Evolutionary conservation across 2,329 filamentous ascomycete genomes (phyloP).

Genomic region (Chaetomium strumarium): DNA sequence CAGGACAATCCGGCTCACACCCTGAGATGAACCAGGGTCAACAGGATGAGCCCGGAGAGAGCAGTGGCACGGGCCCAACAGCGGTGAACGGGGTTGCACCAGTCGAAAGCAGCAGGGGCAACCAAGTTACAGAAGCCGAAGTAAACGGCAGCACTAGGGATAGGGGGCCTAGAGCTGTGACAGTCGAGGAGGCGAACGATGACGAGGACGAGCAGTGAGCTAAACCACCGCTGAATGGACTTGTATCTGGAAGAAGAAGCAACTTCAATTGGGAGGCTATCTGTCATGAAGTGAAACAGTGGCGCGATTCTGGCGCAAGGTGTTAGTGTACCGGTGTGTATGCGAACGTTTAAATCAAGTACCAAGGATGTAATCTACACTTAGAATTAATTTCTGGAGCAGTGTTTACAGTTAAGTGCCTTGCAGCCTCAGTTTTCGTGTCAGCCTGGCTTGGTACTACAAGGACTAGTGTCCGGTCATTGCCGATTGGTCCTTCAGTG

Average conservation of each 20-base stretch:
- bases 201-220: constrained; percentile 27
- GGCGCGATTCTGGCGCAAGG: background rate
- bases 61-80: background rate
- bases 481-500: too few relatives aligned
- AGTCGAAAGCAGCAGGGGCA: constrained; percentile 8
- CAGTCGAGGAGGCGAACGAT: constrained; percentile 41
- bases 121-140: constrained; percentile 17
- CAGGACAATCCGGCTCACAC: constrained; percentile 21
- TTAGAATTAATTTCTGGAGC: too few relatives aligned
- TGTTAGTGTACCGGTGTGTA: background rate
- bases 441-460: too few relatives aligned
- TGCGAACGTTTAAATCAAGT: background rate
- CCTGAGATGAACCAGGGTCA: constrained; percentile 9
- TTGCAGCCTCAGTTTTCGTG: too few relatives aligned
- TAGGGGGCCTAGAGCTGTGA: constrained; percentile 36
- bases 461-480: too few relatives aligned
- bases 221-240: background rate
- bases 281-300: background rate
- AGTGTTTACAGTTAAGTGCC: too few relatives aligned
- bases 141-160: constrained; percentile 21
- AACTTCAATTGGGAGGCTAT: background rate
- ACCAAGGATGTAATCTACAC: background rate
- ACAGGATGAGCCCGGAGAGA: constrained; percentile 12
- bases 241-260: background rate
- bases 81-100: constrained; percentile 1